Evolutionary conservation across 2,329 filamentous ascomycete species (phyloP), one percentile per base, ranked within the genome.

Genomic region (Dothistroma septosporum): DNA sequence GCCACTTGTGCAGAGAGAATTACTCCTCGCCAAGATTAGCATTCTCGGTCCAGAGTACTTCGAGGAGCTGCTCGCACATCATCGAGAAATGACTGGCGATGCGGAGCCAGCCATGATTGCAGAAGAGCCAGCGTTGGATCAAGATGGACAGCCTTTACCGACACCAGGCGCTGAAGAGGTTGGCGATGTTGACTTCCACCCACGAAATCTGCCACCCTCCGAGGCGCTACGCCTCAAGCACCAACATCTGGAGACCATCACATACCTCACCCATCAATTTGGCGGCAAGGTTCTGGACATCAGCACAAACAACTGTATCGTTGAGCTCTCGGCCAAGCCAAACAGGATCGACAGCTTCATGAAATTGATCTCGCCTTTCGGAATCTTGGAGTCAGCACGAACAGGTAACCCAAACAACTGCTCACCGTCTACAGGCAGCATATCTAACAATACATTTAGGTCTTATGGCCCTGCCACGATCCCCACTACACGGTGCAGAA

Each of bases 1-100:
- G 5, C 91, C 94, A 2, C 86, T 99, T 24, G 94, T 99, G 21
- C 94, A 99, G 84, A 88, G 94, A 64, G 94, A 99, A 78, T 83
- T 99, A 32, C 84, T 99, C 9, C 86, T 99, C 41, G 93, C 94
- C 71, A 99, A 99, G 82, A 85, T 99, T 78, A 96, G 93, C 76
- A 96, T 96, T 63, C 84, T 99, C 41, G 94, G 94, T 0, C 94
- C 94, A 6, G 94, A 99, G 81, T 97, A 96, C 79, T 99, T 97
- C 70, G 93, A 97, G 79, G 94, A 99, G 79, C 84, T 99, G 59
- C 86, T 97, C 67, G 88, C 91, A 58, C 94, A 99, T 77, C 94
- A 99, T 78, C 87, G 92, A 61, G 94, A 97, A 79, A 96, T 97
- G 76, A 87, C 85, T 12, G 64, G 64, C n/a, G 59, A 65, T 32